These are phyloP conservation scores for Dryas drummondii DNA, from an alignment of 306 rosid genomes.

Conservation along the genomic window DNA sequence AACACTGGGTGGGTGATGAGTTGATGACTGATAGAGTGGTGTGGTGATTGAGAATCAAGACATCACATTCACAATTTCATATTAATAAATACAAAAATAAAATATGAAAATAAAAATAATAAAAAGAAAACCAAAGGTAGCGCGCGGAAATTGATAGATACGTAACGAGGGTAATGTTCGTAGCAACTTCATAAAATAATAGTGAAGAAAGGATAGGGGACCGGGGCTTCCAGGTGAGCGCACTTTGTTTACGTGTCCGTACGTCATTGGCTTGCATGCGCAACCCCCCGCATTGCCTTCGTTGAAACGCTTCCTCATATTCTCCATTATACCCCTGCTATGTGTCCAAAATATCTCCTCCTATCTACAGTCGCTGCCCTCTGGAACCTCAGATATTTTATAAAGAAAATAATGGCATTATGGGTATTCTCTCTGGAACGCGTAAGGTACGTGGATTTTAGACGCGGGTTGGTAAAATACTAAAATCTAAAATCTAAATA, in stretches of 20 bases:
- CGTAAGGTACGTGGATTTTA: slow-evolving; percentile 40
- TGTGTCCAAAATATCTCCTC: background rate
- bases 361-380: background rate
- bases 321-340: slow-evolving; percentile 20
- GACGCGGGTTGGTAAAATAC: slow-evolving; percentile 34
- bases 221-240: background rate
- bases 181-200: background rate
- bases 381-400: background rate
- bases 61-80: background rate
- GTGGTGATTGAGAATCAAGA: too few species aligned
- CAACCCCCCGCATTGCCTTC: background rate
- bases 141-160: too few species aligned
- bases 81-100: background rate
- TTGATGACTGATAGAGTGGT: too few species aligned
- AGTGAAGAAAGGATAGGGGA: background rate
- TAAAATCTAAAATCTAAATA: too few species aligned
- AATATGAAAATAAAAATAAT: background rate
- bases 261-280: slow-evolving; percentile 20
- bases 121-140: background rate
- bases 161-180: background rate
- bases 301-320: background rate
- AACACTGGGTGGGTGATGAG: too few species aligned
- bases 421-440: background rate
- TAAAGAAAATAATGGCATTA: background rate
- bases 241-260: slow-evolving; percentile 14